Percentiles rank a stretch among this genome's conserved stretches.
phyloP scores from a whole-genome alignment of 352 stramenopile genomes.

The Globisporangium apiculatum region DNA sequence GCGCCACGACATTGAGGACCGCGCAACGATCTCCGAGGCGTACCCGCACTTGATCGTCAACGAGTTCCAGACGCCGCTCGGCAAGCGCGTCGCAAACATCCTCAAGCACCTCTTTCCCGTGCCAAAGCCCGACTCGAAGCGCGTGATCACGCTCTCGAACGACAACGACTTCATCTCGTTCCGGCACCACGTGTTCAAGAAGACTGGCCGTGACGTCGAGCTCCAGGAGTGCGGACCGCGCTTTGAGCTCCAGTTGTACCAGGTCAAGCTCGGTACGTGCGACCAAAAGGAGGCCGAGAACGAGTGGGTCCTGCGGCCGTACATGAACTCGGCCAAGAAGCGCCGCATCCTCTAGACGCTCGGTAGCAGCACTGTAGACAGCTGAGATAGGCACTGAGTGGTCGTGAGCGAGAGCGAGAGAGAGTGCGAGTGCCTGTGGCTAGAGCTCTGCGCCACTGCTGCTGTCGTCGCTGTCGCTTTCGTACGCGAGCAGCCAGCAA shows the following conservation, averaged over 20 bases:
- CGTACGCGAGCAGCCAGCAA: too few species aligned
- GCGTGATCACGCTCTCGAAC: constrained; percentile 98
- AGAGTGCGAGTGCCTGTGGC: neutral
- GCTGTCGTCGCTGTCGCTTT: too few species aligned
- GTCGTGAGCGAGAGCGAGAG: neutral
- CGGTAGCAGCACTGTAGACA: constrained; percentile 2
- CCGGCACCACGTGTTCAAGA: constrained; percentile 98
- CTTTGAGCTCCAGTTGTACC: constrained; percentile 99
- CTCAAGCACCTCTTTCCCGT: constrained; percentile 99
- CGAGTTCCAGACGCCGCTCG: constrained; percentile 94
- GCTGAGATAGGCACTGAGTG: neutral
- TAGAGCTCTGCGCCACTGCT: neutral
- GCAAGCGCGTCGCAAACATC: constrained; percentile 95
- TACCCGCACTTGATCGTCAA: constrained; percentile 97
- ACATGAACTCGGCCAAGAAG: constrained; percentile 99
- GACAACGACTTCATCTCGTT: constrained; percentile 99
- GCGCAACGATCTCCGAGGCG: constrained; percentile 87
- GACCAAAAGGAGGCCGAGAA: constrained; percentile 99
- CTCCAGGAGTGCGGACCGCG: constrained; percentile 95
- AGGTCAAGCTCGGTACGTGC: constrained; percentile 96
- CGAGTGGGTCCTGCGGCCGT: constrained; percentile 98
- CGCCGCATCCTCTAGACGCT: constrained; percentile 78
- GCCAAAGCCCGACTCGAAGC: constrained; percentile 93
- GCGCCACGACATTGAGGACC: constrained; percentile 98
- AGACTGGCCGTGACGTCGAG: constrained; percentile 88